phyloP scores from a whole-genome alignment of 2,329 filamentous ascomycete genomes.

The Hymenoscyphus salicellus region DNA sequence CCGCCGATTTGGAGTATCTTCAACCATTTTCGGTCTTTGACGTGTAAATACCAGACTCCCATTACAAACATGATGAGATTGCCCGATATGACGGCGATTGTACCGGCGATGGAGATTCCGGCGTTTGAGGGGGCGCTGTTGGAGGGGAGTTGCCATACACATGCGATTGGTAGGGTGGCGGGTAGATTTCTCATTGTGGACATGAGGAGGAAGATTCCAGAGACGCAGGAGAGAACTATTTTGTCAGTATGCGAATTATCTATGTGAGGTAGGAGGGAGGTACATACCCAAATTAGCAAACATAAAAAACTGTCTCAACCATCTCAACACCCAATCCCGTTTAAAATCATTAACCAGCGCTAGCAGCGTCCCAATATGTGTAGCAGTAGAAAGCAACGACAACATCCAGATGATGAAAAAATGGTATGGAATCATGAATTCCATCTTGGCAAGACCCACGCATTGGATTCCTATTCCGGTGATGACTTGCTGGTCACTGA shows the following conservation, averaged over 20 bases:
- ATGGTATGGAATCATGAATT: slow-evolving; percentile 61
- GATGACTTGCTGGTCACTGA: slow-evolving; percentile 67
- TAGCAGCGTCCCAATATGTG: slow-evolving; percentile 63
- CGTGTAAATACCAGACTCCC: slow-evolving; percentile 64
- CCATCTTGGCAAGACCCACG: slow-evolving; percentile 59
- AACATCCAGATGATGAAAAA: slow-evolving; percentile 72
- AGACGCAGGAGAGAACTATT: slow-evolving; percentile 57
- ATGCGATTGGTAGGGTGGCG: slow-evolving; percentile 59
- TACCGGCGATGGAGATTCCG: slow-evolving; percentile 54
- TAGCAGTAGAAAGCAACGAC: slow-evolving; percentile 60
- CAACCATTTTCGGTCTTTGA: slow-evolving; percentile 52
- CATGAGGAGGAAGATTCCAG: slow-evolving; percentile 97
- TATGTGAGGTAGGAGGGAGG: too few species aligned
- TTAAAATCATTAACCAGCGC: slow-evolving; percentile 64
- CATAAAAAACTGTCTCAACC: slow-evolving; percentile 65
- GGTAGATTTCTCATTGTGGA: slow-evolving; percentile 75
- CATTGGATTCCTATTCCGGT: slow-evolving; percentile 67
- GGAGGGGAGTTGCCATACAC: slow-evolving; percentile 52
- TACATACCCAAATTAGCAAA: slow-evolving; percentile 52
- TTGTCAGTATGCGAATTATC: neutral
- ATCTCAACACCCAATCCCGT: slow-evolving; percentile 63
- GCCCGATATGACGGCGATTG: slow-evolving; percentile 58
- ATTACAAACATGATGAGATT: slow-evolving; percentile 58
- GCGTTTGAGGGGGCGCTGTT: slow-evolving; percentile 40
- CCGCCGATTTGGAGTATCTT: slow-evolving; percentile 53